Base-by-base conservation (phyloP, 2,329 filamentous ascomycete species). In the Penicillium sp. region DNA sequence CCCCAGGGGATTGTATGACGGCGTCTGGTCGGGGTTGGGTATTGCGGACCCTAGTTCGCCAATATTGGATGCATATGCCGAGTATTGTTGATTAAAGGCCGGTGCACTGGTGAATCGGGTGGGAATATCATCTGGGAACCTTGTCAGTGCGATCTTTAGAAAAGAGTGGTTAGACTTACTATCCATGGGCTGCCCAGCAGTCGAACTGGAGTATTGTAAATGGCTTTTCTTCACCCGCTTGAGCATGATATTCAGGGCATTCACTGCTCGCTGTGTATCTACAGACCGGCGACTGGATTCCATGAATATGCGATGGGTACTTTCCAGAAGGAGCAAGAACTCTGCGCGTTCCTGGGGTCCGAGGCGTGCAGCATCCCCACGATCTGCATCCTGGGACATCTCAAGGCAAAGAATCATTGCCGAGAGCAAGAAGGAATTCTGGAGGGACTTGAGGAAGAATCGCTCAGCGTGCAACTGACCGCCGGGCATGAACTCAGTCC, bases 381-480 rank as follows among this genome's bases (percentile, higher is more conserved):
- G 56, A 26, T 63, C 57, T 32, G 61, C 59, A n/a, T 62, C 60
- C 38, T 66, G 64, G 1, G 64, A 68, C 13, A 71, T 43, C 24
- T 69, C 70, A 35, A 87, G 71, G 58, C 82, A 86, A 4, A 88
- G 64, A 14, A 87, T 78, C 78, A 85, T 84, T 53, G 82, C 79
- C 0, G 84, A 84, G 2, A 87, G 76, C 50, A 88, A 72, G 49
- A 84, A 87, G 65, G 86, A 83, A 50, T 83, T 78, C 11, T 81
- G 79, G 4, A 87, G 71, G 0, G 81, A 82, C 3, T 79, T 81
- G 20, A 85, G 68, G 61, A 86, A 85, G 81, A 83, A 86, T 5
- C 78, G 77, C 37, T 81, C 78, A 31, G 76, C 73, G 58, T 76
- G 73, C 14, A 88, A 70, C 26, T 82, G 73, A 6, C 81, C 81